A percentile compares a stretch with the other conserved stretches of the same genome.
phyloP scores from a whole-genome alignment of 345 rosid species.

The Salix koriyanagi region DNA sequence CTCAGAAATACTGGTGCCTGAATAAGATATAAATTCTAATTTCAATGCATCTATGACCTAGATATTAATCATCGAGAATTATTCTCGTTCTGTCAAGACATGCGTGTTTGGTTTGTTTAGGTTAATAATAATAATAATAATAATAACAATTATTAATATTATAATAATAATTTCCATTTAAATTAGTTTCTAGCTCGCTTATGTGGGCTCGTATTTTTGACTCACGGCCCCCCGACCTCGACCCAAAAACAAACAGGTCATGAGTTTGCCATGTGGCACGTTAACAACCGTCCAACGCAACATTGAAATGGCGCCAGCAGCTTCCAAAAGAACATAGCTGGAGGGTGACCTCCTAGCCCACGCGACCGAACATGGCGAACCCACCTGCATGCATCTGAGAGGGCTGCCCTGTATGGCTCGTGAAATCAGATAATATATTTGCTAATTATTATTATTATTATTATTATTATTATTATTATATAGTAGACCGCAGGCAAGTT shows the following conservation, averaged over 20 bases:
- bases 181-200: neutral
- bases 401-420: neutral
- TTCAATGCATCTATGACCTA: no score
- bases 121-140: neutral
- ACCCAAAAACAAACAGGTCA: neutral
- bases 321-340: neutral
- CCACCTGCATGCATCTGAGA: neutral
- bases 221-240: neutral
- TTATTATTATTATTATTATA: no score
- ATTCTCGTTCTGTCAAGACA: no score
- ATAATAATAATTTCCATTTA: no score
- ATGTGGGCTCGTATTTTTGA: neutral
- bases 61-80: no score
- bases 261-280: neutral
- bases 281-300: constrained; percentile 6
- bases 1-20: no score
- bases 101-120: neutral
- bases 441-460: no score
- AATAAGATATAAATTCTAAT: no score
- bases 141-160: no score
- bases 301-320: neutral
- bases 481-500: no score
- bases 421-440: no score
- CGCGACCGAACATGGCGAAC: neutral
- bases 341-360: constrained; percentile 10